Percentiles rank a stretch among this genome's conserved stretches.
These are phyloP conservation scores for Heracleum sosnowskyi DNA, from an alignment of 129 eudicot species.

Conservation along the genomic window DNA sequence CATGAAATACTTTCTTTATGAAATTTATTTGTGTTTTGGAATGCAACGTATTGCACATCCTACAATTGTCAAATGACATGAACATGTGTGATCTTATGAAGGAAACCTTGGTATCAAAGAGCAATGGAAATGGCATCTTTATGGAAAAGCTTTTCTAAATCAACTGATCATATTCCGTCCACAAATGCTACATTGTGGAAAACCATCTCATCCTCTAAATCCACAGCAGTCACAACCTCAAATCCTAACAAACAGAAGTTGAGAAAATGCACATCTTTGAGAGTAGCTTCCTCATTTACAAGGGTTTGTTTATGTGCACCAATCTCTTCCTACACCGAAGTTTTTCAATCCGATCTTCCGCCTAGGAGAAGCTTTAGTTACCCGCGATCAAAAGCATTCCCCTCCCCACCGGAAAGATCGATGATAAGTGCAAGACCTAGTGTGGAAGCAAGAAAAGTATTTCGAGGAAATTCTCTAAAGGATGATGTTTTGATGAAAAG, in stretches of 20 bases:
- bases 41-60: too few relatives aligned
- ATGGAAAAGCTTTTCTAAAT: slow-evolving; percentile 59
- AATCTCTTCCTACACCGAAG: slow-evolving; percentile 82
- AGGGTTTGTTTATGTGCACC: slow-evolving; percentile 91
- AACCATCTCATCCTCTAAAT: slow-evolving; percentile 34
- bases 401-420: slow-evolving; percentile 32
- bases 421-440: slow-evolving; percentile 49
- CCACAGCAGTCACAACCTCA: slow-evolving; percentile 33
- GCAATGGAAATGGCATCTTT: slow-evolving; percentile 70
- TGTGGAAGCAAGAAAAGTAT: slow-evolving; percentile 57
- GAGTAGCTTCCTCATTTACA: slow-evolving; percentile 70
- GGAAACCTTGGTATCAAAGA: slow-evolving; percentile 97
- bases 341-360: slow-evolving; percentile 69
- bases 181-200: slow-evolving; percentile 44
- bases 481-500: slow-evolving; percentile 91
- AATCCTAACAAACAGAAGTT: slow-evolving; percentile 43
- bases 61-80: neutral
- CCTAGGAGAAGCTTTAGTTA: slow-evolving; percentile 88
- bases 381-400: slow-evolving; percentile 66
- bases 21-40: too few relatives aligned
- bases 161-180: slow-evolving; percentile 31
- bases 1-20: too few relatives aligned
- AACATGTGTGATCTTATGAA: slow-evolving; percentile 20
- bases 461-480: slow-evolving; percentile 82
- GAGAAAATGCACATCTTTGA: slow-evolving; percentile 60